phyloP scores from a whole-genome alignment of 768 basidiomycete genomes.

The Crucibulum laeve region DNA sequence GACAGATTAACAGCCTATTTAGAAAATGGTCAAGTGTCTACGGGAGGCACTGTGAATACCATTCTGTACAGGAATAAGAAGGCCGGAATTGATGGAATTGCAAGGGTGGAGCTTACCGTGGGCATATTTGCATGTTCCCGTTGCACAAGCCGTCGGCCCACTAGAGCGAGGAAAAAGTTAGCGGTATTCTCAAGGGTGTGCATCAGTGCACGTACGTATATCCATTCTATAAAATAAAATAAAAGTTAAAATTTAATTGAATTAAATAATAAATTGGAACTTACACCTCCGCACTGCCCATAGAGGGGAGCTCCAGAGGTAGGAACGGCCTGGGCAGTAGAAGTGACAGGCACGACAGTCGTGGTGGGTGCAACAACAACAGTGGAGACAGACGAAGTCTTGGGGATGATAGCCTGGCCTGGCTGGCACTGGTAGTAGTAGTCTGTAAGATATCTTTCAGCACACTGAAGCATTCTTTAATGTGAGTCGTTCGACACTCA shows the following conservation, averaged over 20 bases:
- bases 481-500: no score
- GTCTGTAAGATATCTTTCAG: background rate
- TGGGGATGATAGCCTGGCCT: no score
- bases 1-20: background rate
- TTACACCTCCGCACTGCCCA: constrained; percentile 1
- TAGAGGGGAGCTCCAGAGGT: background rate
- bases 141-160: background rate
- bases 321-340: background rate
- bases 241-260: background rate
- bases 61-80: background rate
- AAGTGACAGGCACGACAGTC: background rate
- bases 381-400: background rate
- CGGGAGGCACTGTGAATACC: background rate
- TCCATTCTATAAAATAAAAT: background rate
- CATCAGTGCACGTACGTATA: background rate
- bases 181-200: background rate
- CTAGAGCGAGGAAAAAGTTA: background rate
- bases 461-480: background rate
- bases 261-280: background rate
- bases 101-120: background rate
- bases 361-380: background rate
- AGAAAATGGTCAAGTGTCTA: background rate
- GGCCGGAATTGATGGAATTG: background rate
- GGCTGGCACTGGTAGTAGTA: background rate
- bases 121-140: background rate